Base-by-base conservation (phyloP, 2,329 filamentous ascomycete species). In the Metarhizium anisopliae region DNA sequence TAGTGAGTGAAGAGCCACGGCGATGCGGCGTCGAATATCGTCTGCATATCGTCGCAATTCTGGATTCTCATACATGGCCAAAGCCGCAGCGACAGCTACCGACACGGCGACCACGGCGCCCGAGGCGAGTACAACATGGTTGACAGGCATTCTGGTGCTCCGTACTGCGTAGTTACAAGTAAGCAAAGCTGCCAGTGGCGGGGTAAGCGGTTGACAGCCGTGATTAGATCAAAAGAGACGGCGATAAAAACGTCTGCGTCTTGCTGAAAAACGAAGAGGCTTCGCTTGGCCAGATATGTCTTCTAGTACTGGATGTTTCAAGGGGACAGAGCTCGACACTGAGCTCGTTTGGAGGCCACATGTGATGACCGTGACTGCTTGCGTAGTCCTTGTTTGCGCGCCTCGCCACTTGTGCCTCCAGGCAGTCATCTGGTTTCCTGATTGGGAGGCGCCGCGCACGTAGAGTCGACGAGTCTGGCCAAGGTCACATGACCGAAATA, bases 21-120 rank as follows among this genome's bases (percentile, higher is more conserved):
- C 81, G 63, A 86, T 81, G 58, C 80, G 77, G 57, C 82, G 78
- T 58, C 83, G 81, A 56, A 85, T 72, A 65, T 85, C 79, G 59
- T 83, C 78, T 60, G 82, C 79, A 63, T 81, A 79, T 61, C 82
- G 80, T 59, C 81, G 80, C 32, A 85, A 68, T 68, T 86, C 83
- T 55, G 83, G 82, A 25, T 77, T 82, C 66, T 86, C 83, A 71
- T 85, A 85, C 57, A 86, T 74, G 59, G 80, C 79, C 58, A 83
- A 77, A 57, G 80, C 80, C 38, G 80, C 77, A 30, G 80, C 79
- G 56, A 83, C 76, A 55, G 78, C 80, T 57, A 83, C 74, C 35
- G 80, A 77, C 38, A 81, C 72, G 69, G 79, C 81, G 60, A 82
- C 76, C 51, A 81, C 73, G 73, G 80, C 81, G 61, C 76, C 81